Base-by-base conservation (phyloP, 805 yeast genomes). In the Starmerella sirachaensis region DNA sequence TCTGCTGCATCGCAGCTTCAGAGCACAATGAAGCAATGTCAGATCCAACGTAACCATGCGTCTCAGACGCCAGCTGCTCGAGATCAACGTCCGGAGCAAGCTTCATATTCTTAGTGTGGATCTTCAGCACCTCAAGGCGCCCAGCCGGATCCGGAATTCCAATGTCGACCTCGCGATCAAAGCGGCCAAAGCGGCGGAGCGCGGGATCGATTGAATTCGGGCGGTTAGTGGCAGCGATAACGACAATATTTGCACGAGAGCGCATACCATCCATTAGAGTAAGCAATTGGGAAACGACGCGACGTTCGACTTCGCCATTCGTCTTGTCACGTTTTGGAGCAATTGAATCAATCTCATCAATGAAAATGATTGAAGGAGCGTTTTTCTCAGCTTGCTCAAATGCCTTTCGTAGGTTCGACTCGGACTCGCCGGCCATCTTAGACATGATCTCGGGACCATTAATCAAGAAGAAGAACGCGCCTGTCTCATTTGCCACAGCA, bases 1-100 rank as follows among this genome's bases (percentile, higher is more conserved):
- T 91, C 69, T 93, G 98, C 71, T 91, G 98, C 98, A 91, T 91
- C 42, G 98, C 99, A 48, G 98, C 98, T 67, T 93, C 99, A n/a
- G 96, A 85, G 71, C 98, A 91, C 57, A 91, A 70, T 6, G 97
- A 86, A 1, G 98, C 98, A 55, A 91, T 69, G 74, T 91, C 99
- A 35, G 96, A 94, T 69, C 99, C 99, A 43, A 91, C 99, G 57
- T 86, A 91, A 68, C 99, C 99, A 59, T 93, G 99, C 26, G 98
- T 91, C 66, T 91, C 98, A 18, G 93, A 68, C 12, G 98, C 97
- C 59, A 91, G 80, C 28, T 88, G 72, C 68, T 91, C 98, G 54
- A 91, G 72, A 61, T 91, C 96, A 37, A 91, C 98, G 55, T 83
- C 97, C 45, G 76, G 94, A 20, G 74, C 88, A 55, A 91, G 71